A percentile compares a stretch with the other conserved stretches of the same genome.
Conservation (phyloP, 164 flowering plant species). For the Platanus orientalis region DNA sequence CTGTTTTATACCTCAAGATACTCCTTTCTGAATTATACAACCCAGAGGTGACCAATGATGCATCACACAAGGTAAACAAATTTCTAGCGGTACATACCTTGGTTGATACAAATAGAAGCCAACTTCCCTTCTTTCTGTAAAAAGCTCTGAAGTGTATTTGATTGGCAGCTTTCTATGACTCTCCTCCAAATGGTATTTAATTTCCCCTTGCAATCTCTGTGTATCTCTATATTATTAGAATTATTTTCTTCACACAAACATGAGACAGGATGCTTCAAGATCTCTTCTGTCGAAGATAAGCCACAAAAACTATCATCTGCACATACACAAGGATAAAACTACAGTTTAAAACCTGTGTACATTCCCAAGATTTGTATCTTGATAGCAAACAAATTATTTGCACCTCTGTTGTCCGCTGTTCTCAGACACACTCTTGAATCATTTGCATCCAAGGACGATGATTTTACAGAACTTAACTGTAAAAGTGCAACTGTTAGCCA, state of each 20-base stretch:
- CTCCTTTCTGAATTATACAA: not conserved
- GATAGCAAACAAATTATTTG: constrained; percentile 6
- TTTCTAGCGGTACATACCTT: constrained; percentile 40
- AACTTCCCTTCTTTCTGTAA: constrained; percentile 62
- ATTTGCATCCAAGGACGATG: constrained; percentile 32
- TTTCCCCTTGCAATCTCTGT: constrained; percentile 28
- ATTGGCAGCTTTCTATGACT: constrained; percentile 51
- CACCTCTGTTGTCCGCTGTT: constrained; percentile 45
- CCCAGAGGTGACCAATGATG: not conserved
- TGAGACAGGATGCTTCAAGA: constrained; percentile 32
- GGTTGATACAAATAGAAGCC: constrained; percentile 50
- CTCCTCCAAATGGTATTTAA: constrained; percentile 64
- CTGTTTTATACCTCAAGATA: not conserved
- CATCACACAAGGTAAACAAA: not conserved
- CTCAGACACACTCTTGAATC: constrained; percentile 32
- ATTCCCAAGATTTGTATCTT: not conserved
- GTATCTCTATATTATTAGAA: constrained; percentile 20
- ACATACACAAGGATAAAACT: constrained; percentile 4
- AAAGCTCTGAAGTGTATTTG: constrained; percentile 51
- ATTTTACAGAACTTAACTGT: constrained; percentile 57
- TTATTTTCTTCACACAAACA: constrained; percentile 28
- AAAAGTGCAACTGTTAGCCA: constrained; percentile 76
- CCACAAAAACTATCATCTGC: constrained; percentile 54
- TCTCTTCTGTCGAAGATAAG: constrained; percentile 43
- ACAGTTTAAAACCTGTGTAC: not conserved